Base-by-base conservation (phyloP, 2,329 filamentous ascomycete genomes). In the Erysiphe pisi region DNA sequence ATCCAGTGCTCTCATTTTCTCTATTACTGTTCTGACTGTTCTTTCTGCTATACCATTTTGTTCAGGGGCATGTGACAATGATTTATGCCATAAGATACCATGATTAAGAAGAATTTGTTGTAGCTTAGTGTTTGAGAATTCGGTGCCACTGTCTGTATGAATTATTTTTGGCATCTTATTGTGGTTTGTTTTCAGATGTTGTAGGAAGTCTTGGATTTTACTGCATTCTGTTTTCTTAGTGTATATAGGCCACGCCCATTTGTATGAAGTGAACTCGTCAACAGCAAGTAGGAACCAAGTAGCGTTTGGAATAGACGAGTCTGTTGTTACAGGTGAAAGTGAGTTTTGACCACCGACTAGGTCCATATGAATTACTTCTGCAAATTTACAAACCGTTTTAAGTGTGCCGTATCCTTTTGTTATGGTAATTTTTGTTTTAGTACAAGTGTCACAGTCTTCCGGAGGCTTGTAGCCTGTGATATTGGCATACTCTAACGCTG, bases 1-100 rank as follows among this genome's bases (percentile, higher is more conserved):
- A 7, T 65, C 20, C 1, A 65, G 58, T 6, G 58, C 58, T 3
- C 58, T 4, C 58, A 65, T 65, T 65, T 65, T 65, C n/a, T 65
- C 58, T 6, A 7, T 65, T n/a, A 65, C 58, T 1, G 16, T 65
- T 2, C 58, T 18, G 3, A 65, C 58, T 14, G 22, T 25, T 65
- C 58, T 65, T 65, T 65, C 58, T n/a, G n/a, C 58, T 25, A 65
- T 65, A 6, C 58, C 16, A 65, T 65, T 65, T 65, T 65, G 58
- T 25, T 65, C 16, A 1, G 58, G 58, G 11, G 58, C 58, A 25
- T 65, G 58, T 6, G 58, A 22, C 2, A 25, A 65, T 3, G 58
- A 65, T 65, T 14, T 65, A 6, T 3, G 22, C 58, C 58, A 65
- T 2, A 25, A 14, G 14, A 65, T 65, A 3, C 58, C 58, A 14